Base-by-base conservation (phyloP, 129 eudicot genomes). In the Artemisia tridentata region DNA sequence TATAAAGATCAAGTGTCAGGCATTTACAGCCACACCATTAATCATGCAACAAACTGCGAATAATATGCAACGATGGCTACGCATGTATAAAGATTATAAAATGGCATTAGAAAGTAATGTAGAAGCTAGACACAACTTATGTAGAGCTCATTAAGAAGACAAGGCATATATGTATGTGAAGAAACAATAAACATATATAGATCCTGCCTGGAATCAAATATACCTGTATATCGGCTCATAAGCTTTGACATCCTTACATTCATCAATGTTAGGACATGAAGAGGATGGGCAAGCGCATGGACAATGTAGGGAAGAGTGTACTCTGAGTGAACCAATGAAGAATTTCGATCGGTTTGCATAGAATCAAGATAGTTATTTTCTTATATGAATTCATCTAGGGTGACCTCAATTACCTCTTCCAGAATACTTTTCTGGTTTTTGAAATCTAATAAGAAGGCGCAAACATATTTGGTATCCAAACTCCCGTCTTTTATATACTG, bases 141-240 rank as follows among this genome's bases (percentile, higher is more conserved):
- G 45, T 6, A 34, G 9, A 38, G 45, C 45, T 38, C 45, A 38
- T 6, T 38, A 38, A 38, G 41, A 31, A 31, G 45, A 38, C 9
- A 38, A 38, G 10, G 8, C 45, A 5, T 38, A 6, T 5, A 38
- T 38, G 45, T 38, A 38, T 38, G 45, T 38, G 9, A 38, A 38
- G 9, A 38, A 38, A 38, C 45, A 38, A 3, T 31, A 54, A 17
- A 17, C n/a, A 62, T 69, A 20, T 13, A 38, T 52, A 53, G 62
- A 25, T 15, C 14, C 19, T 14, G 23, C 41, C 31, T 0, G 48
- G 7, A 77, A 51, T 62, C 65, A 27, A 11, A 78, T 38, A 51
- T 85, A 93, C 99, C 97, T 84, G 88, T 87, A 93, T 65, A 88
- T 75, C 10, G 89, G 81, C 84, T 90, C 99, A 81, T 58, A 90